Evolutionary conservation across 306 rosid species (phyloP), one percentile per base, ranked within the genome.

Genomic region (Cicer chorassanicum): DNA sequence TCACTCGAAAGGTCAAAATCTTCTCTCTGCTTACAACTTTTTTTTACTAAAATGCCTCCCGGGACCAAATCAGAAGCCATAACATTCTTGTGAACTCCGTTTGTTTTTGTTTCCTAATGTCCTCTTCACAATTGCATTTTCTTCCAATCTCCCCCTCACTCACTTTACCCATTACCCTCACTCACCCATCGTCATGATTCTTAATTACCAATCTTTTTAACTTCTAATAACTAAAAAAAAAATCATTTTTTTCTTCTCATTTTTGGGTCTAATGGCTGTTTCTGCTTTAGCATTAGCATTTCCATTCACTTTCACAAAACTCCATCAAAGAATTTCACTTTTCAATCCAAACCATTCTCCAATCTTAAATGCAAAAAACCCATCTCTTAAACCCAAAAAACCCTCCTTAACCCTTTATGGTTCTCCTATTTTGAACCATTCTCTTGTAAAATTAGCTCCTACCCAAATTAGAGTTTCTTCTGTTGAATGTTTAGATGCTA

Each of bases 191-290:
- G 40, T 41, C 19, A 73, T 51, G 73, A 79, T 50, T 24, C 39
- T 60, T 5, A 36, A 43, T 0, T 0, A 79, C 40, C 10, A 24
- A 43, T 0, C 41, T 49, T 71, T 24, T 24, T 19, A 59, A 5
- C 46, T 39, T 53, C 18, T 42, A 7, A 29, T 24, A 63, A 41
- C 38, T 45, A 24, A 39, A 56, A 56, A 6, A 55, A 41, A 46
- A 2, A 13, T 63, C 36, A 29, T 29, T 29, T 9, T 1, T 12
- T 48, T 73, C 18, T 2, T 38, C 70, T 68, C 41, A 1, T 1
- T 49, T 63, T 60, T 29, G 15, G 39, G n/a, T 50, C 29, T 55
- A 74, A 91, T 93, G 98, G 85, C 93, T 73, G 74, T 76, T 44
- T 75, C 83, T 72, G 46, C 86, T 21, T 68, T 85, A 45, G 72